phyloP scores from a whole-genome alignment of 1,139 yeast genomes.

The Saccharomyces pastorianus region DNA sequence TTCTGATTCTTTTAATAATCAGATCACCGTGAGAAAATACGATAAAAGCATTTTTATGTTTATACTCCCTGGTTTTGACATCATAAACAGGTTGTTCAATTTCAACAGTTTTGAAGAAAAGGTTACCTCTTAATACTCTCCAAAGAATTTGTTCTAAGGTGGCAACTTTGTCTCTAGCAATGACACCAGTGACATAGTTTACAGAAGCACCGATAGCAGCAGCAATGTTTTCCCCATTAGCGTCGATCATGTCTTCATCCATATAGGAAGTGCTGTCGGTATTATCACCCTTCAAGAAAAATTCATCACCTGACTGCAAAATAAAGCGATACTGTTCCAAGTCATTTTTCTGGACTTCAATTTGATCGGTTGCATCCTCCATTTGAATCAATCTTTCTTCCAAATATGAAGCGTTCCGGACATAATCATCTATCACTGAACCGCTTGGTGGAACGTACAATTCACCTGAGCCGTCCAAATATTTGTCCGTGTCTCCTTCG shows the following conservation, averaged over 20 bases:
- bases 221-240: constrained; percentile 13
- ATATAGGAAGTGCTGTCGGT: constrained; percentile 2
- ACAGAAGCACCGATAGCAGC: constrained; percentile 31
- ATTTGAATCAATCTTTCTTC: constrained; percentile 54
- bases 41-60: constrained; percentile 68
- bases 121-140: constrained; percentile 87
- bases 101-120: constrained; percentile 65
- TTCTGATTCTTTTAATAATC: constrained; percentile 57
- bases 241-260: constrained; percentile 3
- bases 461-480: constrained; percentile 7
- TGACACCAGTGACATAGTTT: constrained; percentile 75
- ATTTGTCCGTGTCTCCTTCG: constrained; percentile 32
- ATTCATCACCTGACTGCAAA: constrained; percentile 57
- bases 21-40: constrained; percentile 83
- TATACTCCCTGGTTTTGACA: constrained; percentile 39
- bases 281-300: constrained; percentile 41
- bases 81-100: constrained; percentile 52
- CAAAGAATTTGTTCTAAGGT: constrained; percentile 81
- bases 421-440: constrained; percentile 68
- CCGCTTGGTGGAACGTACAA: constrained; percentile 37
- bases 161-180: constrained; percentile 60
- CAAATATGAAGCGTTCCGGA: constrained; percentile 53
- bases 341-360: constrained; percentile 48
- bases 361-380: constrained; percentile 46
- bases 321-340: constrained; percentile 60